Evolutionary conservation across 75 land plant genomes (phyloP), one percentile per base, ranked within the genome.

Genomic region (Chamaecyparis obtusa): DNA sequence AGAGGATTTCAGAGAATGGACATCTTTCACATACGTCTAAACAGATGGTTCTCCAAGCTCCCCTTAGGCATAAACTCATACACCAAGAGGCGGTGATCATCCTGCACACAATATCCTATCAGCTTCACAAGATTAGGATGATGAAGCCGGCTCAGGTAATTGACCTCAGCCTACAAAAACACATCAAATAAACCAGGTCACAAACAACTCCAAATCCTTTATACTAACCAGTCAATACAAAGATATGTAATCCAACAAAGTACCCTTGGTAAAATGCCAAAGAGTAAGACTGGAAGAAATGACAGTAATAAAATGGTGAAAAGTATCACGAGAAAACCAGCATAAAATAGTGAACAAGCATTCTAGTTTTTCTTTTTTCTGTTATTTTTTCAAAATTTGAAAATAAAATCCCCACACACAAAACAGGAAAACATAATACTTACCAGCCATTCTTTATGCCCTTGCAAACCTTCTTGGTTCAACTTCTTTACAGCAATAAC

Each of bases 391-490:
- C 4, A 51, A 51, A 13, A 30, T 33, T 3, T 32, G 4, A 2
- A 84, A 55, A 49, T 16, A 84, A 39, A 77, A 77, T 35, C 14
- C 15, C 33, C 27, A 36, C 36, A 54, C 36, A 15, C 35, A 84
- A 56, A 17, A 24, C 6, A 15, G 37, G 51, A 84, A 84, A 81
- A 43, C 33, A 44, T 36, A 84, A 35, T 30, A 80, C 91, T 72
- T 49, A 91, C 91, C 92, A 91, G 74, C 92, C 92, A 91, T 87
- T 91, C 92, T 84, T 69, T 89, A 83, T 91, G 92, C 33, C 92
- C 92, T 80, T 91, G 92, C 19, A 64, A 71, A 44, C 92, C 87
- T 37, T 91, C 91, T 51, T 89, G 91, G 54, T 91, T 91, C 24
- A 91, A 86, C 80, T 86, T 86, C 84, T 91, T 91, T 24, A 91